Evolutionary conservation across 306 rosid species (phyloP).

Genomic region (Gynostemma pentaphyllum): DNA sequence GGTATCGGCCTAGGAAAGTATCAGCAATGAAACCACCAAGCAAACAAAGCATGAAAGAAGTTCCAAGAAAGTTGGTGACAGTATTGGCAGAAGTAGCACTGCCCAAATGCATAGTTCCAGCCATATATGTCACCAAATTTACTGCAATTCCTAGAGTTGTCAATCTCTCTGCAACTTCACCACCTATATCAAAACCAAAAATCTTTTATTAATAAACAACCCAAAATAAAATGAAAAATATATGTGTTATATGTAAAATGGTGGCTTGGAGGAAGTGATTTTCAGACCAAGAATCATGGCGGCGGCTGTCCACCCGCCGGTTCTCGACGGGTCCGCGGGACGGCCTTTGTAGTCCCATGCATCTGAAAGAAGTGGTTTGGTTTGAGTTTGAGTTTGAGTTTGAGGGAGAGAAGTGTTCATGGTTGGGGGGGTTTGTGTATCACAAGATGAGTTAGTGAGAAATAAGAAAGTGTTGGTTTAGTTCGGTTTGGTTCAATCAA

Average conservation of each 20-base stretch:
- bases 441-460: neutral
- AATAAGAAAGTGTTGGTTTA: neutral
- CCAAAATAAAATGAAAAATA: no score
- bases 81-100: slow-evolving; percentile 74
- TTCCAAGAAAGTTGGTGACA: slow-evolving; percentile 81
- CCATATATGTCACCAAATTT: slow-evolving; percentile 76
- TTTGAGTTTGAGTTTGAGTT: slow-evolving; percentile 34
- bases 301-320: slow-evolving; percentile 79
- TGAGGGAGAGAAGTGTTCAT: slow-evolving; percentile 30
- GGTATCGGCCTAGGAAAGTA: slow-evolving; percentile 87
- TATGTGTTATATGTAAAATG: no score
- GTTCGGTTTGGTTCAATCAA: neutral
- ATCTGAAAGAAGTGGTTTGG: slow-evolving; percentile 40
- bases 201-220: no score
- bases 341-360: slow-evolving; percentile 69
- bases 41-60: slow-evolving; percentile 85
- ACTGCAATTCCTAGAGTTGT: slow-evolving; percentile 84
- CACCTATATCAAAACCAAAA: slow-evolving; percentile 30
- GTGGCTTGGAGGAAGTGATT: no score
- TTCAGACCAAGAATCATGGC: slow-evolving; percentile 67
- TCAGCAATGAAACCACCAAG: slow-evolving; percentile 88
- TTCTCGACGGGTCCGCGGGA: slow-evolving; percentile 40
- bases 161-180: slow-evolving; percentile 71
- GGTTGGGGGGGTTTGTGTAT: neutral
- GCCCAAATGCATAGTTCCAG: slow-evolving; percentile 80